These are phyloP conservation scores for Monascus purpureus DNA, from an alignment of 495 filamentous ascomycete species.

Conservation along the genomic window DNA sequence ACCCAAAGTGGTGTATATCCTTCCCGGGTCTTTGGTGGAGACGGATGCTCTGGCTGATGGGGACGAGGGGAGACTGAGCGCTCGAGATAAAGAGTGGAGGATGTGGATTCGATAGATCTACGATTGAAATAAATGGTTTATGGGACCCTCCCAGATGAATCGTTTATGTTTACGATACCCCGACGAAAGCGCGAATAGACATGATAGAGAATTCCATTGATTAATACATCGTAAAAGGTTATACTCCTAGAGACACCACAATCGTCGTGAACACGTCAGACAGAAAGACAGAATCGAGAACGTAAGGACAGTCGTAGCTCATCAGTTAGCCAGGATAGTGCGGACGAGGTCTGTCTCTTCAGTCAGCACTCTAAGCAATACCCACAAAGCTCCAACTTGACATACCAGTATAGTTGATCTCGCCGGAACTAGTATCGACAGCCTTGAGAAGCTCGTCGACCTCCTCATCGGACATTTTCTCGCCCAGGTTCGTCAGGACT, in stretches of 20 bases:
- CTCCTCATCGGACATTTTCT: slow-evolving; percentile 98
- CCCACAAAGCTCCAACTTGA: too few relatives aligned
- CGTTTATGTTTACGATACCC: slow-evolving; percentile 1
- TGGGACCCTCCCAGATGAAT: not conserved
- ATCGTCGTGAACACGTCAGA: too few relatives aligned
- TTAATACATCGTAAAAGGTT: too few relatives aligned
- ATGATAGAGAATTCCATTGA: too few relatives aligned
- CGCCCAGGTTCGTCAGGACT: slow-evolving; percentile 91
- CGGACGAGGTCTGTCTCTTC: slow-evolving; percentile 64
- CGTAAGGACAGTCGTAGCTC: not conserved
- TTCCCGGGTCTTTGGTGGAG: slow-evolving; percentile 36
- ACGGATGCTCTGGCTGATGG: slow-evolving; percentile 27
- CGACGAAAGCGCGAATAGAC: not conserved
- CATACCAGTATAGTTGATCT: slow-evolving; percentile 92
- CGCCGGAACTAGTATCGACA: slow-evolving; percentile 82
- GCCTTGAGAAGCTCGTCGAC: slow-evolving; percentile 97
- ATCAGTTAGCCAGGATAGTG: slow-evolving; percentile 84
- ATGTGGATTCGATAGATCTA: slow-evolving; percentile 6
- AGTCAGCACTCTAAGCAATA: slow-evolving; percentile 4
- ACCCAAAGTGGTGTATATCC: slow-evolving; percentile 35
- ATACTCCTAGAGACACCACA: too few relatives aligned
- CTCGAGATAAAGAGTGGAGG: slow-evolving; percentile 21
- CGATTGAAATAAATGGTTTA: not conserved
- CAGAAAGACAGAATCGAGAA: not conserved
- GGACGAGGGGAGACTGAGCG: slow-evolving; percentile 9